phyloP scores from a whole-genome alignment of 495 filamentous ascomycete species.

The Gamarada debralockiae region DNA sequence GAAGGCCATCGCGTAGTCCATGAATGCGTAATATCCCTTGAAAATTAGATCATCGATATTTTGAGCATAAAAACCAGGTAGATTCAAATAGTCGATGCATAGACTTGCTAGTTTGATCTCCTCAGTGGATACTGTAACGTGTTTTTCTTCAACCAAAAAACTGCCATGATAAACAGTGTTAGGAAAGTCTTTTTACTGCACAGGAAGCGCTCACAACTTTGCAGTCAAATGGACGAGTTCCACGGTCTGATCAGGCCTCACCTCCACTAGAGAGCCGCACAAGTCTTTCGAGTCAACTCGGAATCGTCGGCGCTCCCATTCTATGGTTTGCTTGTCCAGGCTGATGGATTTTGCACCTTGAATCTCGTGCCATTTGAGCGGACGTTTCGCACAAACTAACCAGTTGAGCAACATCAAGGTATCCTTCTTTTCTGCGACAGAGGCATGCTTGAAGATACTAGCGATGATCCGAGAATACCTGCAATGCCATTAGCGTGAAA shows the following conservation, averaged over 20 bases:
- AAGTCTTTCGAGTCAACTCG: conserved; percentile 32
- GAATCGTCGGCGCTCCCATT: conserved; percentile 26
- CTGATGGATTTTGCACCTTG: conserved; percentile 36
- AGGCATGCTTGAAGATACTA: too few relatives aligned
- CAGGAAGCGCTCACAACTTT: conserved; percentile 29
- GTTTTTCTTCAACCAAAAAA: too few relatives aligned
- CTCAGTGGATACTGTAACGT: too few relatives aligned
- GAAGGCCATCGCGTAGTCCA: conserved; percentile 33
- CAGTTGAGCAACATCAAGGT: conserved; percentile 26
- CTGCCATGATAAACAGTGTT: neutral
- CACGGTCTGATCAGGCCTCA: conserved; percentile 27
- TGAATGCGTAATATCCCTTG: conserved; percentile 27
- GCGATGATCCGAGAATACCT: too few relatives aligned
- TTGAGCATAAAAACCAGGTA: too few relatives aligned
- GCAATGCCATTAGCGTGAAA: too few relatives aligned
- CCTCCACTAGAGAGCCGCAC: conserved; percentile 40
- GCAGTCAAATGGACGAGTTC: conserved; percentile 40
- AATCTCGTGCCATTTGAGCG: conserved; percentile 42
- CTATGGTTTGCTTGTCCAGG: conserved; percentile 12
- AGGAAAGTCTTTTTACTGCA: too few relatives aligned
- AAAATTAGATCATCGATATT: conserved; percentile 10
- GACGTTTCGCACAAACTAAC: conserved; percentile 40
- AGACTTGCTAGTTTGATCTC: conserved; percentile 25
- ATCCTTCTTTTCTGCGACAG: too few relatives aligned
- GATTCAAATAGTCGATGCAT: conserved; percentile 25